A percentile compares a stretch with the other conserved stretches of the same genome.
Conservation (phyloP, 768 basidiomycete genomes). For the Lactarius hengduanensis region DNA sequence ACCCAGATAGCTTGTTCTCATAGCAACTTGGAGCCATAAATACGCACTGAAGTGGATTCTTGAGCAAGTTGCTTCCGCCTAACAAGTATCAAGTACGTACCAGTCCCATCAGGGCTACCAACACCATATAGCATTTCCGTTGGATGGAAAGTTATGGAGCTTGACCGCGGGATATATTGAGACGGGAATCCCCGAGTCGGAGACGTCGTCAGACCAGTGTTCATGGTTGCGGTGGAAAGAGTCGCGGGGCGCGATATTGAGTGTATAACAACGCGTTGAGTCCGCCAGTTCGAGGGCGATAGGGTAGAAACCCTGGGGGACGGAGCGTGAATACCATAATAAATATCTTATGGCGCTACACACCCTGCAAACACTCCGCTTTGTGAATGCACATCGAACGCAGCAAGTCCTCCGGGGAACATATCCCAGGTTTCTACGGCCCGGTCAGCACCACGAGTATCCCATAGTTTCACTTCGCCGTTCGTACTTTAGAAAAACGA, state of each 20-base stretch:
- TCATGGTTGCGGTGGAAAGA: slow-evolving; percentile 48
- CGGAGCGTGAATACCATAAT: background rate
- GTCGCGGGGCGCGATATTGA: slow-evolving; percentile 45
- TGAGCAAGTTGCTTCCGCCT: background rate
- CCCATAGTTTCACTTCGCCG: slow-evolving; percentile 91
- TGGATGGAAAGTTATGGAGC: slow-evolving; percentile 78
- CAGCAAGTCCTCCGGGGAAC: slow-evolving; percentile 70
- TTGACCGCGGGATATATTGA: slow-evolving; percentile 58
- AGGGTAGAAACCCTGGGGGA: slow-evolving; percentile 45
- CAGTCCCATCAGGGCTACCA: slow-evolving; percentile 67
- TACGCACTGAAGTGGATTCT: slow-evolving; percentile 19
- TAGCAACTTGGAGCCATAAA: slow-evolving; percentile 28
- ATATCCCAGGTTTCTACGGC: slow-evolving; percentile 63
- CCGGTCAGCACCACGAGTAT: slow-evolving; percentile 63
- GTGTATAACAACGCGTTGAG: slow-evolving; percentile 62
- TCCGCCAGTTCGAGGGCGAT: slow-evolving; percentile 57
- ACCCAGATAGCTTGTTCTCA: slow-evolving; percentile 9
- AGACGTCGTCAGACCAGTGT: slow-evolving; percentile 54
- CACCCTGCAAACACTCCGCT: slow-evolving; percentile 85
- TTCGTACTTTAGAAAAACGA: slow-evolving; percentile 55
- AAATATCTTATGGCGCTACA: slow-evolving; percentile 34
- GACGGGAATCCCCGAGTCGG: slow-evolving; percentile 57
- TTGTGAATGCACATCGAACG: slow-evolving; percentile 84
- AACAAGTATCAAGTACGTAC: slow-evolving; percentile 30
- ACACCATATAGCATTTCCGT: slow-evolving; percentile 80